phyloP scores from a whole-genome alignment of 495 filamentous ascomycete species.

The Penicillium arizonense region DNA sequence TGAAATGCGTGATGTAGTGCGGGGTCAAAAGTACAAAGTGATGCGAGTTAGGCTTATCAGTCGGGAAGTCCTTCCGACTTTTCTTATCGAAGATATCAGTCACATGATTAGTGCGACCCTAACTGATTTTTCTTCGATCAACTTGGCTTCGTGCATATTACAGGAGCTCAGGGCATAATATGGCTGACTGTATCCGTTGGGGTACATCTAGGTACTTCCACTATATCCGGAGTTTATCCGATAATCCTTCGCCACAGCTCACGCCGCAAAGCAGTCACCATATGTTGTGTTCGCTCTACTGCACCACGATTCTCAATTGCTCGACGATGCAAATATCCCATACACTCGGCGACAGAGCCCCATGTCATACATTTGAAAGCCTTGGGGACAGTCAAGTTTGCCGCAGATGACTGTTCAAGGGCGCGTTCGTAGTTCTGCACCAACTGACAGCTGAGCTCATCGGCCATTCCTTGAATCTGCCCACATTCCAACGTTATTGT shows the following conservation, averaged over 20 bases:
- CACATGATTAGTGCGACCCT: slow-evolving; percentile 7
- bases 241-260: slow-evolving; percentile 42
- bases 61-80: slow-evolving; percentile 21
- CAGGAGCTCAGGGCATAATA: neutral
- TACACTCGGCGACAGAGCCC: slow-evolving; percentile 35
- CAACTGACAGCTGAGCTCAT: slow-evolving; percentile 34
- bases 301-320: slow-evolving; percentile 38
- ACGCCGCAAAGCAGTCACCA: slow-evolving; percentile 21
- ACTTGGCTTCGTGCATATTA: neutral
- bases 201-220: neutral
- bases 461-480: slow-evolving; percentile 64
- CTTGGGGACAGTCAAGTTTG: slow-evolving; percentile 20
- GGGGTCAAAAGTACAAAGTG: slow-evolving; percentile 6
- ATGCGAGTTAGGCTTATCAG: neutral
- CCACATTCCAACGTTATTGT: slow-evolving; percentile 33
- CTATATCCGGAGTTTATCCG: slow-evolving; percentile 9
- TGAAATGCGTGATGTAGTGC: slow-evolving; percentile 5
- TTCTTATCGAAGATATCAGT: slow-evolving; percentile 15
- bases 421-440: slow-evolving; percentile 24
- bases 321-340: slow-evolving; percentile 35
- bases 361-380: slow-evolving; percentile 39
- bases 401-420: slow-evolving; percentile 9
- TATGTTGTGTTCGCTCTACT: slow-evolving; percentile 30
- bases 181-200: neutral
- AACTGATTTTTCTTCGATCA: neutral